Evolutionary conservation across 371 early-diverging fungal species (phyloP).

Genomic region (Globomyces sp.): DNA sequence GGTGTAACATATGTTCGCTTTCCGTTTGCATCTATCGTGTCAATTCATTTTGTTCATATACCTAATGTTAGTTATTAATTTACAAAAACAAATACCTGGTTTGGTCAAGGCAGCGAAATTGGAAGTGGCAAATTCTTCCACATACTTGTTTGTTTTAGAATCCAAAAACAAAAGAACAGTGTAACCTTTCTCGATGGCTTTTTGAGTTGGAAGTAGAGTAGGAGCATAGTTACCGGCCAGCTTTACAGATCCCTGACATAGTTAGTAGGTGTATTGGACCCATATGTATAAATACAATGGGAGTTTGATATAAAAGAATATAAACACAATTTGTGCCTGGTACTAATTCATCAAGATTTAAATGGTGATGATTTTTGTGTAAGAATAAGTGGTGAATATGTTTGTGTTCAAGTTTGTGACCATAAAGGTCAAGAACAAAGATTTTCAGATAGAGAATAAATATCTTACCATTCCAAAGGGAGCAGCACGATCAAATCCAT

Average conservation of each 20-base stretch:
- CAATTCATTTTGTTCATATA: no score
- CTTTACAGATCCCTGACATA: slow-evolving; percentile 65
- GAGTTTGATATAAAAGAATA: no score
- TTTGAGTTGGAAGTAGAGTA: slow-evolving; percentile 53
- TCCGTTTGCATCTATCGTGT: slow-evolving; percentile 28
- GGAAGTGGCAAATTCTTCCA: slow-evolving; percentile 81
- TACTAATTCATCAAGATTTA: no score
- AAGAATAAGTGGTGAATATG: no score
- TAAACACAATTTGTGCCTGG: no score
- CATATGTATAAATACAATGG: no score
- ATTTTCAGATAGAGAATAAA: not conserved
- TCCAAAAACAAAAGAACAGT: slow-evolving; percentile 74
- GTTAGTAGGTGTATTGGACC: not conserved
- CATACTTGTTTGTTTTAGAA: slow-evolving; percentile 58
- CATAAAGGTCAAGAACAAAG: no score
- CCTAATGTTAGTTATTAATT: no score
- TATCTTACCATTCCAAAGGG: slow-evolving; percentile 33
- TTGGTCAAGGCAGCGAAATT: slow-evolving; percentile 74
- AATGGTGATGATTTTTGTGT: no score
- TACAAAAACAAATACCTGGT: slow-evolving; percentile 19
- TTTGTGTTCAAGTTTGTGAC: no score
- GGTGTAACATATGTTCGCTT: slow-evolving; percentile 70
- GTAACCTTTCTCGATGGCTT: slow-evolving; percentile 66
- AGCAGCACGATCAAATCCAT: slow-evolving; percentile 68
- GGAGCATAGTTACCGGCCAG: slow-evolving; percentile 74